Conservation (phyloP, 805 yeast species). For the Yarrowia osloensis region DNA sequence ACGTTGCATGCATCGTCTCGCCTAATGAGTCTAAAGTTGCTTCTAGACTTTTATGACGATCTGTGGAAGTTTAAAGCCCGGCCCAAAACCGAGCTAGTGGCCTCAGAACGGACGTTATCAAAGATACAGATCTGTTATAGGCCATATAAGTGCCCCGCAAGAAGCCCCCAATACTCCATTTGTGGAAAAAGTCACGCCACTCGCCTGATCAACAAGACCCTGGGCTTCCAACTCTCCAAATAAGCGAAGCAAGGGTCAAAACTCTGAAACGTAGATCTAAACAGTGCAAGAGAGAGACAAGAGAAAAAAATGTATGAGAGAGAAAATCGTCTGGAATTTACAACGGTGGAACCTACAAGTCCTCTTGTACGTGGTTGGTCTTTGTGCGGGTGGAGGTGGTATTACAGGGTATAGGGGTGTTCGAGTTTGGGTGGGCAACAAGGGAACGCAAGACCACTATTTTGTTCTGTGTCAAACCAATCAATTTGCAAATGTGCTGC, state of each 20-base stretch:
- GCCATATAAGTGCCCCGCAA: not conserved
- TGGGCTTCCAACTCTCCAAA: not conserved
- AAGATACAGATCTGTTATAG: not conserved
- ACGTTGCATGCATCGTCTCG: constrained; percentile 19
- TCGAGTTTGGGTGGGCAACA: too few relatives aligned
- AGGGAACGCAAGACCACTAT: too few relatives aligned
- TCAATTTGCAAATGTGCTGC: too few relatives aligned
- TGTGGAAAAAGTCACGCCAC: not conserved
- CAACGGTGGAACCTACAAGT: not conserved
- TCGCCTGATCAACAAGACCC: too few relatives aligned
- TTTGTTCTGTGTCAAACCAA: too few relatives aligned
- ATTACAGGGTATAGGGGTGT: too few relatives aligned
- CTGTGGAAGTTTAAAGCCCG: not conserved
- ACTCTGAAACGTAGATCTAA: constrained; percentile 2
- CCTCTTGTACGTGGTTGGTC: too few relatives aligned
- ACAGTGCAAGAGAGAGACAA: not conserved
- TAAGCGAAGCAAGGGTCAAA: constrained; percentile 26
- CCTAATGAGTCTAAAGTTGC: constrained; percentile 20
- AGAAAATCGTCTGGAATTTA: not conserved
- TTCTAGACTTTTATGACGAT: constrained; percentile 22
- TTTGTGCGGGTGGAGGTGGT: too few relatives aligned
- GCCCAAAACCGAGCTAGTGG: not conserved
- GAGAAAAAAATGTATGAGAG: too few relatives aligned
- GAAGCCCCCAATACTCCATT: not conserved
- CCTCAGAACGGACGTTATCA: not conserved